phyloP scores from a whole-genome alignment of 2,329 filamentous ascomycete genomes.

The Drechslerella stenobrocha region DNA sequence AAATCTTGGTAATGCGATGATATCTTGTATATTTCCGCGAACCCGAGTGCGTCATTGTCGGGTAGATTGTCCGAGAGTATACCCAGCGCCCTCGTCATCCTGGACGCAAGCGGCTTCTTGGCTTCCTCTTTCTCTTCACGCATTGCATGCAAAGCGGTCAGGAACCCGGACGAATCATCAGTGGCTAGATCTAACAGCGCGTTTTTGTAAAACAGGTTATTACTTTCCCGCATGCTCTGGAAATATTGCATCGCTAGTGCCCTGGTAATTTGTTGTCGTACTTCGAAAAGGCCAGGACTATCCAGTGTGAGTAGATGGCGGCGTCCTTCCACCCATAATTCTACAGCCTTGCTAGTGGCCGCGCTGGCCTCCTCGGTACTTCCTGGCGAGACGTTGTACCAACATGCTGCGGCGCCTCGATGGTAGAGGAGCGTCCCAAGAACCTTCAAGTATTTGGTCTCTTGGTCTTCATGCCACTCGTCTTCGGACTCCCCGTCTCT shows the following conservation, averaged over 20 bases:
- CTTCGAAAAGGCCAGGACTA: not conserved
- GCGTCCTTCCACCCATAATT: too few species aligned
- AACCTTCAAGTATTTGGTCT: too few species aligned
- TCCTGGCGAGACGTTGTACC: conserved; percentile 43
- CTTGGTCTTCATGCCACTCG: too few species aligned
- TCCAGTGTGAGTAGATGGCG: too few species aligned
- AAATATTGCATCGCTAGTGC: conserved; percentile 51
- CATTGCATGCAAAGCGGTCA: conserved; percentile 45
- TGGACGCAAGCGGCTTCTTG: not conserved
- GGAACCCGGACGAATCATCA: conserved; percentile 34
- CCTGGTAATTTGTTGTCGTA: conserved; percentile 42
- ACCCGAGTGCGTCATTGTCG: too few species aligned
- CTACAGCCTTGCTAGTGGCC: too few species aligned
- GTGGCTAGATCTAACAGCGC: conserved; percentile 26
- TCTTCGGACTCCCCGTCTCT: too few species aligned
- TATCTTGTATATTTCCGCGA: conserved; percentile 11
- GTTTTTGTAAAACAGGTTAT: conserved; percentile 26
- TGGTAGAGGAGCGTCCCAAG: conserved; percentile 50
- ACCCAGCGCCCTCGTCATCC: too few species aligned
- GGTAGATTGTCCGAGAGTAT: too few species aligned
- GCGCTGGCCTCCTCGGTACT: conserved; percentile 44
- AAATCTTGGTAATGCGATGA: conserved; percentile 16
- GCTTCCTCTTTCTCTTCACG: conserved; percentile 39
- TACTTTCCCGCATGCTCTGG: conserved; percentile 48
- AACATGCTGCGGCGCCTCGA: conserved; percentile 47